Conservation (phyloP, 345 rosid genomes). For the Gossypium bickii region DNA sequence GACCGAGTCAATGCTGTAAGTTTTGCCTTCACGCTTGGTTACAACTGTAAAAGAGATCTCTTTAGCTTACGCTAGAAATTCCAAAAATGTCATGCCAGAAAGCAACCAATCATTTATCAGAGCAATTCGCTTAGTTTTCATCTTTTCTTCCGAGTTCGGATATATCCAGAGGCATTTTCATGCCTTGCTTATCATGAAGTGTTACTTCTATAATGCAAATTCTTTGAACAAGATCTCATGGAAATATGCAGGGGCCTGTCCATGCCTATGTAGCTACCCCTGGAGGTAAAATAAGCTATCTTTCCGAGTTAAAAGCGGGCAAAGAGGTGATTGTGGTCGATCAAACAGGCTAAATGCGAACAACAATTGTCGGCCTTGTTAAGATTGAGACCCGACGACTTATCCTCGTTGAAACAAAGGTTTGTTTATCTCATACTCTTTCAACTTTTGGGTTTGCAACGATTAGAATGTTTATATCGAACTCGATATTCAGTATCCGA, state of each 20-base stretch:
- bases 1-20: constrained; percentile 93
- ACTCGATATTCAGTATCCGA: not conserved
- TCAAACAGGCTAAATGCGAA: constrained; percentile 52
- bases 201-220: not conserved
- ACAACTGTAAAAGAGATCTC: not conserved
- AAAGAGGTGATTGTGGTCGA: constrained; percentile 64
- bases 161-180: not conserved
- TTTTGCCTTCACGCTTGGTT: constrained; percentile 1
- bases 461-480: not conserved
- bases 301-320: constrained; percentile 77
- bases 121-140: not conserved
- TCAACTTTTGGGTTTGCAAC: not conserved
- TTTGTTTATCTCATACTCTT: constrained; percentile 16
- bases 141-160: not conserved
- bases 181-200: not conserved
- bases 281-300: constrained; percentile 81
- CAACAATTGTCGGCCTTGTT: constrained; percentile 72
- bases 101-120: not conserved
- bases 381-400: constrained; percentile 83
- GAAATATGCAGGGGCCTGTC: constrained; percentile 62
- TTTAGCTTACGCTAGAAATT: not conserved
- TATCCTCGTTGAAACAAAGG: constrained; percentile 76
- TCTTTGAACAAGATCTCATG: not conserved
- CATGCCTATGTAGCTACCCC: constrained; percentile 79
- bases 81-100: not conserved